phyloP scores from a whole-genome alignment of 73 alveolate species.

The Symbiodinium pilosum region DNA sequence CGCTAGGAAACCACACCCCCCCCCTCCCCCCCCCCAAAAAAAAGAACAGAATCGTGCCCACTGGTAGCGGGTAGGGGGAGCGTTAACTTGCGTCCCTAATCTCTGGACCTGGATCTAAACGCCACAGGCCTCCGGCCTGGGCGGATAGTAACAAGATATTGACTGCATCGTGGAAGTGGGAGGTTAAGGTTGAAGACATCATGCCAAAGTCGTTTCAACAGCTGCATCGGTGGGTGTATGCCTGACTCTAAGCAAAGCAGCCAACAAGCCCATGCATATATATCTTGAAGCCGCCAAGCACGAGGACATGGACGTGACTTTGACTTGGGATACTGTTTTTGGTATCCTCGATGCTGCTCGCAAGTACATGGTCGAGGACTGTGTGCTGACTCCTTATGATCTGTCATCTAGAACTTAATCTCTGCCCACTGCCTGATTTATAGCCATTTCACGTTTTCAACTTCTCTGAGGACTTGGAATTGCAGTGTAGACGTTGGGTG shows the following conservation, averaged over 20 bases:
- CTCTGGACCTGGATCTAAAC: too few relatives aligned
- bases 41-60: too few relatives aligned
- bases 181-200: constrained; percentile 74
- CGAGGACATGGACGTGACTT: constrained; percentile 92
- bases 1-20: too few relatives aligned
- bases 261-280: neutral
- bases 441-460: neutral
- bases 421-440: too few relatives aligned
- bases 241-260: neutral
- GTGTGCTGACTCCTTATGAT: neutral
- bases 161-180: neutral
- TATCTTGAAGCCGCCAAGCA: neutral
- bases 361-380: constrained; percentile 91
- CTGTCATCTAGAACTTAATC: neutral
- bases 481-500: constrained; percentile 78
- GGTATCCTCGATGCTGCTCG: constrained; percentile 93
- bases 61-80: too few relatives aligned
- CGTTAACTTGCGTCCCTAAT: too few relatives aligned
- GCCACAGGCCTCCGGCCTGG: too few relatives aligned
- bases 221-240: constrained; percentile 77
- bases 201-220: constrained; percentile 64
- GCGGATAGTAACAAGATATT: neutral
- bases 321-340: constrained; percentile 72
- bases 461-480: constrained; percentile 27
- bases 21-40: too few relatives aligned